Evolutionary conservation across 2,329 filamentous ascomycete genomes (phyloP).

Genomic region (Lasiodiplodia gonubiensis): DNA sequence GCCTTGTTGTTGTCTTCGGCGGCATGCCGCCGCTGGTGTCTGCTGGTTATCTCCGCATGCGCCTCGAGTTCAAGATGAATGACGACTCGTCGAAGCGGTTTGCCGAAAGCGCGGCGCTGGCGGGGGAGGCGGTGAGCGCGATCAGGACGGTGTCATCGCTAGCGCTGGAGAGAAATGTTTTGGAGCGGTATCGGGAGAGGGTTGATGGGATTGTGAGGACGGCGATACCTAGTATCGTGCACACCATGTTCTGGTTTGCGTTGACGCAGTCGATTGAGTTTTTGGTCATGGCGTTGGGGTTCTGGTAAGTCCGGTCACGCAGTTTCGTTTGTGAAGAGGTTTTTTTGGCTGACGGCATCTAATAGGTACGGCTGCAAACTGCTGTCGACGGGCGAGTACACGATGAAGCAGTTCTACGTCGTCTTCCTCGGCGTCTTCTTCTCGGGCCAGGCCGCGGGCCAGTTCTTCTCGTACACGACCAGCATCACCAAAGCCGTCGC

Average conservation of each 20-base stretch:
- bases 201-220: slow-evolving; percentile 45
- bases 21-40: slow-evolving; percentile 63
- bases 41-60: slow-evolving; percentile 77
- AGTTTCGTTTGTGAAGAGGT: too few species aligned
- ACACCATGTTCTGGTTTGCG: slow-evolving; percentile 78
- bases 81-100: slow-evolving; percentile 64
- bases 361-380: slow-evolving; percentile 73
- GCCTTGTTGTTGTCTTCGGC: slow-evolving; percentile 56
- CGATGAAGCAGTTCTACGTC: slow-evolving; percentile 85
- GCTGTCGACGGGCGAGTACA: slow-evolving; percentile 73
- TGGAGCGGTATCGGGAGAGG: slow-evolving; percentile 73
- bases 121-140: slow-evolving; percentile 86
- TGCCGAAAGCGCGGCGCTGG: slow-evolving; percentile 78
- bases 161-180: slow-evolving; percentile 80
- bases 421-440: slow-evolving; percentile 84
- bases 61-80: slow-evolving; percentile 82
- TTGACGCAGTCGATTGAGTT: slow-evolving; percentile 82
- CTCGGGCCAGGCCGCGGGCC: slow-evolving; percentile 84
- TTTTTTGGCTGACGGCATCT: too few species aligned
- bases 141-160: slow-evolving; percentile 90
- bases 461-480: slow-evolving; percentile 86
- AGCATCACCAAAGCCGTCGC: slow-evolving; percentile 95
- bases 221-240: slow-evolving; percentile 55
- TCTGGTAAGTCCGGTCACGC: slow-evolving; percentile 62
- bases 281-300: slow-evolving; percentile 76